These are phyloP conservation scores for Corchorus capsularis DNA, from an alignment of 345 rosid genomes.

Conservation along the genomic window DNA sequence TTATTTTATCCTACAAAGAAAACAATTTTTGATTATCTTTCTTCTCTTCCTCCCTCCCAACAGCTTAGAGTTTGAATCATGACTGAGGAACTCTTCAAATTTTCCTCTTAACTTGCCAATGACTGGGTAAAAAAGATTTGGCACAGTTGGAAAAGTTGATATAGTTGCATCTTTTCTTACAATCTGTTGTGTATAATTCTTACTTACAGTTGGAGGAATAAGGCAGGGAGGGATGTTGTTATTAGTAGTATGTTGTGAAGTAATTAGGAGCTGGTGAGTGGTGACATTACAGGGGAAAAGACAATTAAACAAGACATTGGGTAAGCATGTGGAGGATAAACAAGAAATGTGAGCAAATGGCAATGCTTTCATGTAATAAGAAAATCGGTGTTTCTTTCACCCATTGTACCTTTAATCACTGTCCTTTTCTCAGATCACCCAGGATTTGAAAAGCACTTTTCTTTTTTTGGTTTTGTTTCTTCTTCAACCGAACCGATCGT, in stretches of 20 bases:
- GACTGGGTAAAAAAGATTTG: background rate
- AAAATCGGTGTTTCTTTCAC: background rate
- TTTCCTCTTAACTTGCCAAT: background rate
- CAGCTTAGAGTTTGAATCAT: background rate
- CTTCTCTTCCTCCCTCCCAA: background rate
- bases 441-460: background rate
- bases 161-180: background rate
- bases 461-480: background rate
- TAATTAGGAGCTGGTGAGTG: no score
- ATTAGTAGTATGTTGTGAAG: no score
- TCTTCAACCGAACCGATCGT: background rate
- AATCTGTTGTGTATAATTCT: background rate
- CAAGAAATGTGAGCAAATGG: background rate
- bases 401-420: background rate
- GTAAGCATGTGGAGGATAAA: background rate
- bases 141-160: background rate
- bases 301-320: background rate
- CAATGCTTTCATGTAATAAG: background rate
- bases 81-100: background rate
- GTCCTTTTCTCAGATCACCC: background rate
- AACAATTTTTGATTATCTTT: background rate
- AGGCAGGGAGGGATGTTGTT: background rate
- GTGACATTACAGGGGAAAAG: no score
- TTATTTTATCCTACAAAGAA: background rate
- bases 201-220: background rate